Conservation (phyloP, 495 filamentous ascomycete species). For the Aspergillus indologenus region DNA sequence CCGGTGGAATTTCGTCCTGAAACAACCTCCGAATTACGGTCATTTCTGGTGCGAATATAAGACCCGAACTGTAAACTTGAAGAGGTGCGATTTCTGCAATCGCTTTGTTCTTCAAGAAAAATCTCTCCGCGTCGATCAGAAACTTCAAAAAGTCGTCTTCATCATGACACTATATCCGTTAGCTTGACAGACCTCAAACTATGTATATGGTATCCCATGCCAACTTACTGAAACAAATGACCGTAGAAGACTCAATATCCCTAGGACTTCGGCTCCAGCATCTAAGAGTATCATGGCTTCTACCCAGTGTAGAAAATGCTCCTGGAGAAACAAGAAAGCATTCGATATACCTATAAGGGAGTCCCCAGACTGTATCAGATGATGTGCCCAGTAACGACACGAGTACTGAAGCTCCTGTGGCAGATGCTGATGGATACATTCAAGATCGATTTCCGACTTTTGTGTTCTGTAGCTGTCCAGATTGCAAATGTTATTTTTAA, state of each 20-base stretch:
- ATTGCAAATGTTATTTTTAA: constrained; percentile 41
- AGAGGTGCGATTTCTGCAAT: constrained; percentile 30
- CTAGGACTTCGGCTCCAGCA: constrained; percentile 25
- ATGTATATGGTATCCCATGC: constrained; percentile 15
- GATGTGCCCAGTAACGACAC: constrained; percentile 43
- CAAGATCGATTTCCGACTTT: constrained; percentile 19
- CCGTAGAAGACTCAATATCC: background rate
- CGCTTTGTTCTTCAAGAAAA: constrained; percentile 27
- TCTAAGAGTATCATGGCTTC: constrained; percentile 43
- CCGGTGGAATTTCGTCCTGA: no score
- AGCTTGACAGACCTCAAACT: constrained; percentile 1
- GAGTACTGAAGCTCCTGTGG: constrained; percentile 36
- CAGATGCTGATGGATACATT: constrained; percentile 23
- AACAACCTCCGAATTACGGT: constrained; percentile 24
- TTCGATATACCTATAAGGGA: constrained; percentile 22
- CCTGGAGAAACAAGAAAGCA: constrained; percentile 40
- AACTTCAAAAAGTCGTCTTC: constrained; percentile 21
- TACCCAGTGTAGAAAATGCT: constrained; percentile 48
- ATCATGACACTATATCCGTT: constrained; percentile 14
- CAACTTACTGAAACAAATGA: no score
- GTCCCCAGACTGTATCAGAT: constrained; percentile 35
- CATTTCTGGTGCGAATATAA: constrained; percentile 33
- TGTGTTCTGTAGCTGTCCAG: constrained; percentile 25
- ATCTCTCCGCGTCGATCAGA: constrained; percentile 34
- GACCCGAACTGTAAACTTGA: constrained; percentile 18